phyloP scores from a whole-genome alignment of 1,139 yeast genomes.

The Saccharomycopsis hybrid region DNA sequence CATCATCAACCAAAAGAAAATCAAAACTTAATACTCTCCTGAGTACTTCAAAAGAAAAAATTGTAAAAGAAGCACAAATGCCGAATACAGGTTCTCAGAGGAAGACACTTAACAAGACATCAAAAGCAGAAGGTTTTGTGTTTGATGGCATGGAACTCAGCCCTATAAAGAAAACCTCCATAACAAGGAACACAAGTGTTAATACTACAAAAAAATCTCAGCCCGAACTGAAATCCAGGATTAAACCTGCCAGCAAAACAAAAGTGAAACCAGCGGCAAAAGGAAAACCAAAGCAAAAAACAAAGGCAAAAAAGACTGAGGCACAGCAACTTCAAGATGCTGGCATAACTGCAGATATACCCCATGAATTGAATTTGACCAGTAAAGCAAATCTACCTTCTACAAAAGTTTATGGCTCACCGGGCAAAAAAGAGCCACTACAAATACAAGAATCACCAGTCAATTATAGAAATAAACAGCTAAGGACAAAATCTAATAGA shows the following conservation, averaged over 20 bases:
- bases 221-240: too few species aligned
- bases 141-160: background rate
- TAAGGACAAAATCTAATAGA: constrained; percentile 28
- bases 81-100: too few species aligned
- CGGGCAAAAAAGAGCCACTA: constrained; percentile 24
- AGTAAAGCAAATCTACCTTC: background rate
- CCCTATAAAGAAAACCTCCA: background rate
- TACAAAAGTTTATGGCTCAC: constrained; percentile 16
- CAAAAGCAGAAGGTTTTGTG: background rate
- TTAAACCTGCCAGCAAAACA: background rate
- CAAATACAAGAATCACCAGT: constrained; percentile 39
- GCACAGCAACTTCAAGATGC: background rate
- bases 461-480: constrained; percentile 34
- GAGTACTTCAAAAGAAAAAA: background rate
- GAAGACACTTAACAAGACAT: background rate
- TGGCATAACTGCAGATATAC: background rate
- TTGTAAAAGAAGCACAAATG: too few species aligned
- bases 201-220: too few species aligned
- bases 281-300: background rate
- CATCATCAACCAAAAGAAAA: background rate
- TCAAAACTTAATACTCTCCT: background rate
- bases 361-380: background rate
- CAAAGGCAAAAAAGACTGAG: background rate
- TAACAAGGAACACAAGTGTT: background rate
- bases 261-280: background rate